Conservation (phyloP, 2,329 filamentous ascomycete genomes). For the Hymenoscyphus linearis region DNA sequence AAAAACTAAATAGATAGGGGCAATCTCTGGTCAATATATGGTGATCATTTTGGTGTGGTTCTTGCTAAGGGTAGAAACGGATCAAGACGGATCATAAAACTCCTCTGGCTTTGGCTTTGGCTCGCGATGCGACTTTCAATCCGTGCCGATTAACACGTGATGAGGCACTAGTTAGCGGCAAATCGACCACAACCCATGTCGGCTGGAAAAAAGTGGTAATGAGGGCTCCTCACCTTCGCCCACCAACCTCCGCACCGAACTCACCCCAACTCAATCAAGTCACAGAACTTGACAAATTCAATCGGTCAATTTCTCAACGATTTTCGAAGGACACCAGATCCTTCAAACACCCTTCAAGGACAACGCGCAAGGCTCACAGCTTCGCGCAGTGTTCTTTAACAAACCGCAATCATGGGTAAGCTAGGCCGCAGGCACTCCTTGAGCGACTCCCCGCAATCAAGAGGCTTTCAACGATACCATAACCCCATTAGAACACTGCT, state of each 20-base stretch:
- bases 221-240: slow-evolving; percentile 11
- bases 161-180: neutral
- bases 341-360: slow-evolving; percentile 23
- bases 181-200: neutral
- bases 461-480: neutral
- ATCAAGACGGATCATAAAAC: neutral
- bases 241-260: slow-evolving; percentile 7
- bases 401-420: slow-evolving; percentile 60
- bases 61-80: neutral
- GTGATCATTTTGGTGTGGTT: neutral
- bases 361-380: slow-evolving; percentile 28
- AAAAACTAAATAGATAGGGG: neutral
- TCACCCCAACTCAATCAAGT: slow-evolving; percentile 18
- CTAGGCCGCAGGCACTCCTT: slow-evolving; percentile 16
- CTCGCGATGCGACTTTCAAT: neutral
- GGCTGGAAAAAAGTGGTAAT: neutral
- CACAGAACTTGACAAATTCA: slow-evolving; percentile 17
- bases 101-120: neutral
- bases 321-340: slow-evolving; percentile 19
- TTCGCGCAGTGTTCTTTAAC: slow-evolving; percentile 39
- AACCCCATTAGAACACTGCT: slow-evolving; percentile 32
- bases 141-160: neutral
- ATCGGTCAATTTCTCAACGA: slow-evolving; percentile 3
- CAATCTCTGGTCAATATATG: neutral
- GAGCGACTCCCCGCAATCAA: neutral